phyloP scores from a whole-genome alignment of 352 stramenopile genomes.

The Phytophthora kernoviae region DNA sequence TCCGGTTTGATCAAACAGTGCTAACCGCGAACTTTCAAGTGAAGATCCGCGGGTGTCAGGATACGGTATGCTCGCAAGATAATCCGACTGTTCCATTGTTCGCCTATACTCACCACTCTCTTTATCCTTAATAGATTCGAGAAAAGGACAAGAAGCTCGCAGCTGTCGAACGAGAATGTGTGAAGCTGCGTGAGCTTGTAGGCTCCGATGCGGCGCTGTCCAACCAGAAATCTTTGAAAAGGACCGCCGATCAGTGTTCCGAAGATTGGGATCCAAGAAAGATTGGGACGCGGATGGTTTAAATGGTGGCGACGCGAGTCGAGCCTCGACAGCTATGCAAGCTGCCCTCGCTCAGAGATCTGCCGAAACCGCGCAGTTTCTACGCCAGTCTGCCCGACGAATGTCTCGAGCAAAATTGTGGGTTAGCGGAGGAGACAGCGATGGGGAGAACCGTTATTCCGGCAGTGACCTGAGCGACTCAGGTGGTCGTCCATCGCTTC shows the following conservation, averaged over 20 bases:
- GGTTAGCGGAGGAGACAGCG: conserved; percentile 46
- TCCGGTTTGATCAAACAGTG: conserved; percentile 81
- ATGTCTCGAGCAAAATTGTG: conserved; percentile 70
- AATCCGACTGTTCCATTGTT: neutral
- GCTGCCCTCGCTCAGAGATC: conserved; percentile 73
- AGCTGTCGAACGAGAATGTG: conserved; percentile 67
- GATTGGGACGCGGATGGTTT: conserved; percentile 41
- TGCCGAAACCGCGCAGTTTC: conserved; percentile 76
- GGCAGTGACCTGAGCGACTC: conserved; percentile 51
- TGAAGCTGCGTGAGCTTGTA: conserved; percentile 68
- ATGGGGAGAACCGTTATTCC: conserved; percentile 55
- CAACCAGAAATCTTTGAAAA: conserved; percentile 46
- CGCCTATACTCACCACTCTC: conserved; percentile 8
- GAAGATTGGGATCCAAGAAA: conserved; percentile 81
- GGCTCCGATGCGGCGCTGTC: conserved; percentile 33
- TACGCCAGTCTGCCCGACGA: conserved; percentile 72
- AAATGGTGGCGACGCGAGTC: conserved; percentile 50
- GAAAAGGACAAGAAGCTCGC: conserved; percentile 89
- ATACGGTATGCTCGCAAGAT: conserved; percentile 36
- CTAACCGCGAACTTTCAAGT: conserved; percentile 78
- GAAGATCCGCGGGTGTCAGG: conserved; percentile 81
- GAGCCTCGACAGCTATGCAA: conserved; percentile 53
- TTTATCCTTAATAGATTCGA: conserved; percentile 44
- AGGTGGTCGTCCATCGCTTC: conserved; percentile 59
- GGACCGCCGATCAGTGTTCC: conserved; percentile 65